phyloP scores from a whole-genome alignment of 495 filamentous ascomycete genomes.

The Chlorociboria aeruginascens region DNA sequence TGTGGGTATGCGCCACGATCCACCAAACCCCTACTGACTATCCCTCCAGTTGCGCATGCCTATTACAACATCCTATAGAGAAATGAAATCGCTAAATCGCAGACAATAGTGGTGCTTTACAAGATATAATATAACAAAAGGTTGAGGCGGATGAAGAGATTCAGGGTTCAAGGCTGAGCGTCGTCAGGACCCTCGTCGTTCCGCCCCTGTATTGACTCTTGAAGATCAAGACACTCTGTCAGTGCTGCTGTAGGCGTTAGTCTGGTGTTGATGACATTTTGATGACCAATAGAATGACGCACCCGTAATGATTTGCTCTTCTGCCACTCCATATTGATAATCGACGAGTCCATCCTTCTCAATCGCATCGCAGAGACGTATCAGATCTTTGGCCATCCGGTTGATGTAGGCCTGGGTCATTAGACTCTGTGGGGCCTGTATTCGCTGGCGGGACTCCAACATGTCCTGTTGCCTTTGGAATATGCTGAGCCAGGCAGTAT shows the following conservation, averaged over 20 bases:
- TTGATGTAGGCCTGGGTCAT: slow-evolving; percentile 58
- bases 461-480: slow-evolving; percentile 82
- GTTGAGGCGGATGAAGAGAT: background rate
- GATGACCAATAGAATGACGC: slow-evolving; percentile 24
- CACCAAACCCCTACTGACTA: background rate
- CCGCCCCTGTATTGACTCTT: slow-evolving; percentile 25
- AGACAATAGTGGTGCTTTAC: slow-evolving; percentile 2
- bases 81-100: slow-evolving; percentile 8
- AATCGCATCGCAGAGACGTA: slow-evolving; percentile 71
- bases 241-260: slow-evolving; percentile 36
- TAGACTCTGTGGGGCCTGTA: slow-evolving; percentile 49
- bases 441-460: slow-evolving; percentile 46
- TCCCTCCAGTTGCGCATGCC: background rate
- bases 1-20: background rate
- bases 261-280: background rate
- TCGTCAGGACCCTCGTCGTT: background rate
- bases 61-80: background rate
- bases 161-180: slow-evolving; percentile 7
- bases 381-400: slow-evolving; percentile 68
- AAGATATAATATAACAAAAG: background rate
- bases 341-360: slow-evolving; percentile 88
- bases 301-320: slow-evolving; percentile 83
- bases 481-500: slow-evolving; percentile 81
- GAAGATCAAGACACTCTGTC: slow-evolving; percentile 53
- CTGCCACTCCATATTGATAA: slow-evolving; percentile 94